Evolutionary conservation across 2,329 filamentous ascomycete species (phyloP).

Genomic region (Pseudogymnoascus sp.): DNA sequence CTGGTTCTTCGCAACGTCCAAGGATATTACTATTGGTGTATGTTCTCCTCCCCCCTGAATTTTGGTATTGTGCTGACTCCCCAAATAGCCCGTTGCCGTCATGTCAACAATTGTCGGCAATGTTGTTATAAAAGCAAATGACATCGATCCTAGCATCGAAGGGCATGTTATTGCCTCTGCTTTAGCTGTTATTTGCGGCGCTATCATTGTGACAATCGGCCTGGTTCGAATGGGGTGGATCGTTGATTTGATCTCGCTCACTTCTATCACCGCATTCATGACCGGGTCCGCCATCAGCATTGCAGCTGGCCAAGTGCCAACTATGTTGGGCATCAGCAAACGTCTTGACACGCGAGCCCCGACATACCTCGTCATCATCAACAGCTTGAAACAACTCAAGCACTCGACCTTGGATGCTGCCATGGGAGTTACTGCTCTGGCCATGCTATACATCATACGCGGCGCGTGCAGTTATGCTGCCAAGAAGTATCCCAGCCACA

Average conservation of each 20-base stretch:
- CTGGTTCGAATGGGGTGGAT: conserved; percentile 78
- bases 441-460: conserved; percentile 70
- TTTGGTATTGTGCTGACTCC: conserved; percentile 11
- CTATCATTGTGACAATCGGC: conserved; percentile 71
- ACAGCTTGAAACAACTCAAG: conserved; percentile 66
- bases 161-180: conserved; percentile 67
- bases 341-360: conserved; percentile 57
- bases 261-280: conserved; percentile 91
- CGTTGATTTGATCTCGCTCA: conserved; percentile 85
- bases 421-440: conserved; percentile 76
- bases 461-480: conserved; percentile 55
- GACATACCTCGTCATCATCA: conserved; percentile 77
- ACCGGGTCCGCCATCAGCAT: conserved; percentile 92
- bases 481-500: conserved; percentile 58
- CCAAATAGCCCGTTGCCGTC: conserved; percentile 73
- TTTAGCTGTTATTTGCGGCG: conserved; percentile 69
- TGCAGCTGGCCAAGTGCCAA: conserved; percentile 71
- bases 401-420: conserved; percentile 68
- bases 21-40: conserved; percentile 94
- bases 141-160: conserved; percentile 48
- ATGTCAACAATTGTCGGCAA: conserved; percentile 87
- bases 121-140: conserved; percentile 59
- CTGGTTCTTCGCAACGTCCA: conserved; percentile 97
- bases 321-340: conserved; percentile 67
- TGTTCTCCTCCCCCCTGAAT: conserved; percentile 30